phyloP scores from a whole-genome alignment of 2,329 filamentous ascomycete species.

The Scolecobasidium constrictum region DNA sequence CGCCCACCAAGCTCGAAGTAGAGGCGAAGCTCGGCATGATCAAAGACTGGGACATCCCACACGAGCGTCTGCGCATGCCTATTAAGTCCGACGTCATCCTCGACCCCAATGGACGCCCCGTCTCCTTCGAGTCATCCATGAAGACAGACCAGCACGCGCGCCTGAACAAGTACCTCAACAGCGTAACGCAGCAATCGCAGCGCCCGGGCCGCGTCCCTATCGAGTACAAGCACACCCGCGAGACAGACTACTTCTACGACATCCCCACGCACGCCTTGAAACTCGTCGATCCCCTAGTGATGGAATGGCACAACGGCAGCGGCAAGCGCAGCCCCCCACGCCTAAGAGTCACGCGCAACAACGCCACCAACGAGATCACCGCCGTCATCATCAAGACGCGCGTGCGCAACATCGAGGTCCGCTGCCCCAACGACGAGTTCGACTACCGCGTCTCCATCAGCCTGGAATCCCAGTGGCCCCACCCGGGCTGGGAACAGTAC shows the following conservation, averaged over 20 bases:
- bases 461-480: slow-evolving; percentile 71
- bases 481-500: slow-evolving; percentile 44
- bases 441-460: slow-evolving; percentile 94
- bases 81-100: slow-evolving; percentile 63
- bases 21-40: slow-evolving; percentile 87
- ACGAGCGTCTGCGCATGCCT: slow-evolving; percentile 55
- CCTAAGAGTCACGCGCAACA: slow-evolving; percentile 57
- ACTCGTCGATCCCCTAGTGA: slow-evolving; percentile 41
- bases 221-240: slow-evolving; percentile 69
- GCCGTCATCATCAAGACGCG: slow-evolving; percentile 85
- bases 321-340: slow-evolving; percentile 23
- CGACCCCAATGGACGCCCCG: slow-evolving; percentile 32
- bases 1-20: slow-evolving; percentile 70
- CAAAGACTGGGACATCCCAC: slow-evolving; percentile 36
- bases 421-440: slow-evolving; percentile 64
- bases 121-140: slow-evolving; percentile 26
- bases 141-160: slow-evolving; percentile 61
- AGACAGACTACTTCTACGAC: slow-evolving; percentile 76
- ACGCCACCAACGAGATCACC: slow-evolving; percentile 57
- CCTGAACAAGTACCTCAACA: slow-evolving; percentile 80
- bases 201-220: slow-evolving; percentile 48
- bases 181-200: slow-evolving; percentile 46
- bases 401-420: slow-evolving; percentile 79
- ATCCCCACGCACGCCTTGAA: slow-evolving; percentile 40
- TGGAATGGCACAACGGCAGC: slow-evolving; percentile 49